phyloP scores from a whole-genome alignment of 2,329 filamentous ascomycete species.

The Botrytis pseudocinerea region DNA sequence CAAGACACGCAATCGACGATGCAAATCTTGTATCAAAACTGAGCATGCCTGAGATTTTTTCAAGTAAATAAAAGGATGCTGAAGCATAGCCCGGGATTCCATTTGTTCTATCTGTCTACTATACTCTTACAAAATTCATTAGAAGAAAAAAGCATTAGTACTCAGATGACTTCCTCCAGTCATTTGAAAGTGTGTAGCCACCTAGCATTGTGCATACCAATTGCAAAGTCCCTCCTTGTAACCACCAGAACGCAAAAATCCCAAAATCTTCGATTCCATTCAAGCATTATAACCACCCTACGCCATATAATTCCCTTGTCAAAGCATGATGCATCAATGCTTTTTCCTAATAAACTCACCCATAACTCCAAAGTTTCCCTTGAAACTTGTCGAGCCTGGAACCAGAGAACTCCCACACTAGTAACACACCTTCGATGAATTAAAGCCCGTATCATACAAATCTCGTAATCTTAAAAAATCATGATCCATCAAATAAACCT shows the following conservation, averaged over 20 bases:
- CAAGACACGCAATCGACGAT: not conserved
- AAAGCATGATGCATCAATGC: conserved; percentile 6
- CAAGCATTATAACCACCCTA: not conserved
- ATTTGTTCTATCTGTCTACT: conserved; percentile 19
- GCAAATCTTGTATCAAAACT: not conserved
- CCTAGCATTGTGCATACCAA: not conserved
- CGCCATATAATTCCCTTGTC: conserved; percentile 15
- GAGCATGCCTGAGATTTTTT: not conserved
- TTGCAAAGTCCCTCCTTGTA: conserved; percentile 5
- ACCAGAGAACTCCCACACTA: conserved; percentile 22
- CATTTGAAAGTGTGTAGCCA: conserved; percentile 1
- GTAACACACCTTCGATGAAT: conserved; percentile 19
- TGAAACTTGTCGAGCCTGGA: not conserved
- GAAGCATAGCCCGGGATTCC: not conserved
- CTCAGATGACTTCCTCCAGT: not conserved
- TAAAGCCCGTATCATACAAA: conserved; percentile 20
- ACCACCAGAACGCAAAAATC: conserved; percentile 11
- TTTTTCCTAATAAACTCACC: not conserved
- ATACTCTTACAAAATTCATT: conserved; percentile 20
- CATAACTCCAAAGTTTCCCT: conserved; percentile 14
- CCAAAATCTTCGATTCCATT: not conserved
- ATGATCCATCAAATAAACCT: not conserved
- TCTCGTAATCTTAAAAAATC: not conserved
- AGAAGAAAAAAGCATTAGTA: not conserved
- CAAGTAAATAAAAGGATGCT: not conserved